A percentile compares a stretch with the other conserved stretches of the same genome.
phyloP scores from a whole-genome alignment of 139 green algal species.

The Chlorella sp. region DNA sequence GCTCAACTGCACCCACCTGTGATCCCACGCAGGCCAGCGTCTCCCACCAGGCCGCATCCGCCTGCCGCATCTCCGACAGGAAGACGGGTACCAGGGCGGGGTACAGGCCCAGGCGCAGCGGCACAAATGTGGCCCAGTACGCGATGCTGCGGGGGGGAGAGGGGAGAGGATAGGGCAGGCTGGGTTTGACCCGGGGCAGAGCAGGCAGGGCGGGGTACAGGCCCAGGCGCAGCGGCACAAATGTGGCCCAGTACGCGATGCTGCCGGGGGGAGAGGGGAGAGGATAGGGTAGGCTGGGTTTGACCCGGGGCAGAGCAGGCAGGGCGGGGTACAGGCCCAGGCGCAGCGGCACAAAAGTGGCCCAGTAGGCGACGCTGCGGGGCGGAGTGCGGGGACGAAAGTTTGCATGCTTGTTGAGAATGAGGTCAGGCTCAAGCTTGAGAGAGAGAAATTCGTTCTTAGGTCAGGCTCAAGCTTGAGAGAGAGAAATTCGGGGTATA shows the following conservation, averaged over 20 bases:
- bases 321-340: constrained; percentile 46
- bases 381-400: background rate
- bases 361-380: background rate
- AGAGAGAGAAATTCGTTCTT: no score
- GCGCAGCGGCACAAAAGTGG: background rate
- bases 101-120: constrained; percentile 53
- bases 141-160: background rate
- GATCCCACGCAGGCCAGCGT: constrained; percentile 13
- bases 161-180: no score
- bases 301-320: no score
- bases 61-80: constrained; percentile 26
- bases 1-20: background rate
- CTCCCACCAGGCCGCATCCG: background rate
- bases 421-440: background rate
- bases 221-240: constrained; percentile 51
- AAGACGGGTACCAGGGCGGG: constrained; percentile 52
- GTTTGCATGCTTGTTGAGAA: background rate
- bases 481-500: no score
- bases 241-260: constrained; percentile 49
- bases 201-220: constrained; percentile 58
- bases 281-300: no score
- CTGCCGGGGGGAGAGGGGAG: background rate
- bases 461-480: no score
- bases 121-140: constrained; percentile 59
- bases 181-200: no score